Evolutionary conservation across 2,329 filamentous ascomycete species (phyloP).

Genomic region (Fusarium temperatum): DNA sequence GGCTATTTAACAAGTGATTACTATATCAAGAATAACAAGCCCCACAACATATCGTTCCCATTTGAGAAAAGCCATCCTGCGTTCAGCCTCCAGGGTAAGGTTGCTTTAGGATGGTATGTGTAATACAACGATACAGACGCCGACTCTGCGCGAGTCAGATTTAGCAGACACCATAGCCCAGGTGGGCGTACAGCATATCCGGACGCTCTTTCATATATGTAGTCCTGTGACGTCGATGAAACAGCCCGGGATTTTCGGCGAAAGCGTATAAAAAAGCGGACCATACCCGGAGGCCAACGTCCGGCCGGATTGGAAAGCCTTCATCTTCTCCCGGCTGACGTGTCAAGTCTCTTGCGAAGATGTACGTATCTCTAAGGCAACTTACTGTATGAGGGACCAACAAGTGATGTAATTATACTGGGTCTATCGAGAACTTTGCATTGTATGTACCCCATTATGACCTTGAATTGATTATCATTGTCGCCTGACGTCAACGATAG

Average conservation of each 20-base stretch:
- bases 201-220: not conserved
- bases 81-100: not conserved
- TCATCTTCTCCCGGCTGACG: not conserved
- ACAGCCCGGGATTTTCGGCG: slow-evolving; percentile 1
- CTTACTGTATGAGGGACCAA: not conserved
- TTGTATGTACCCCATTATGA: not conserved
- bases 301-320: slow-evolving; percentile 9
- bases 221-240: not conserved
- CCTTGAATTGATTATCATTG: slow-evolving; percentile 9
- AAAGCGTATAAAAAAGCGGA: not conserved
- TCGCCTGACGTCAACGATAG: slow-evolving; percentile 36
- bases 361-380: not conserved
- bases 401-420: slow-evolving; percentile 32
- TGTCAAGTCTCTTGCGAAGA: slow-evolving; percentile 1
- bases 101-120: not conserved
- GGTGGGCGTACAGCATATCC: no score
- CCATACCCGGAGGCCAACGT: not conserved
- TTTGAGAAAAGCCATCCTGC: not conserved
- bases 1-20: not conserved
- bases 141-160: not conserved
- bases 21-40: not conserved
- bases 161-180: not conserved
- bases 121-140: not conserved
- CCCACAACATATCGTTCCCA: not conserved
- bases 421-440: slow-evolving; percentile 3